Evolutionary conservation across 441 rosid genomes (phyloP).

Genomic region (Hura crepitans): DNA sequence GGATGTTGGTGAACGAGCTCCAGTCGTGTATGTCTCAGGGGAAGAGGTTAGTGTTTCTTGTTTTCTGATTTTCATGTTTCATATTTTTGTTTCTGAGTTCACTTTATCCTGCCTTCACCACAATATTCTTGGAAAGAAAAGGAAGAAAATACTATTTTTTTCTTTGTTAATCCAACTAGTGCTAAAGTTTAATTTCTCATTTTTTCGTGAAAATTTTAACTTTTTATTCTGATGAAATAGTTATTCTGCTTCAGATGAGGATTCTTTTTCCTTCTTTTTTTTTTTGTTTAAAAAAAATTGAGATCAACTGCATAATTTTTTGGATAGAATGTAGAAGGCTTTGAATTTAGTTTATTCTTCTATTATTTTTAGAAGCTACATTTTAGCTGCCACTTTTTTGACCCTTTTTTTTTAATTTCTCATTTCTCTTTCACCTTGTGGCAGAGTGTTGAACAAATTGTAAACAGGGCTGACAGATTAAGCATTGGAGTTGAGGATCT

Average conservation of each 20-base stretch:
- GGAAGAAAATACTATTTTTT: background rate
- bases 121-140: background rate
- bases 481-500: conserved; percentile 57
- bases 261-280: background rate
- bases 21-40: conserved; percentile 87
- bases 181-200: background rate
- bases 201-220: background rate
- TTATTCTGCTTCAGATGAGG: background rate
- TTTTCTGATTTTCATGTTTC: background rate
- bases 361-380: conserved; percentile 10
- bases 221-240: too few species aligned
- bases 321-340: background rate
- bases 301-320: background rate
- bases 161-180: background rate
- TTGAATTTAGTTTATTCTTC: background rate
- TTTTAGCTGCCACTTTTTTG: background rate
- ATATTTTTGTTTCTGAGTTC: background rate
- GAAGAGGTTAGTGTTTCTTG: conserved; percentile 64
- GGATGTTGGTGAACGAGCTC: conserved; percentile 47
- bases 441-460: conserved; percentile 93
- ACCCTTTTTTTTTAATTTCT: background rate
- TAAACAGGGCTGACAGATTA: conserved; percentile 82
- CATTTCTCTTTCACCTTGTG: conserved; percentile 19
- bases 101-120: background rate
- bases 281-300: background rate